Percentiles rank a stretch among this genome's conserved stretches.
phyloP scores from a whole-genome alignment of 2,329 filamentous ascomycete genomes.

The Aspergillus novoparasiticus region DNA sequence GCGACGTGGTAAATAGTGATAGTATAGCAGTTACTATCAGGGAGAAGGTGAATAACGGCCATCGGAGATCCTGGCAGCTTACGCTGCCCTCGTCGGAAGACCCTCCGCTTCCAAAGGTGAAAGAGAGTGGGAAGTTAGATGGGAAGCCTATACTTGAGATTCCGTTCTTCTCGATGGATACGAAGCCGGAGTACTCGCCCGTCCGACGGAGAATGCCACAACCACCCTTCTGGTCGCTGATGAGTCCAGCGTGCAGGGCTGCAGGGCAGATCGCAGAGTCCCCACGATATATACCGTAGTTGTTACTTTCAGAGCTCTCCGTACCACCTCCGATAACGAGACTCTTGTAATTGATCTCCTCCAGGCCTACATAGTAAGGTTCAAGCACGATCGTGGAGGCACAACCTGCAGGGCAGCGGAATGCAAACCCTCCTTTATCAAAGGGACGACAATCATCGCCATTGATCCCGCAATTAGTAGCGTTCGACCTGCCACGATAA shows the following conservation, averaged over 20 bases:
- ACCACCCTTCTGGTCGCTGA: conserved; percentile 56
- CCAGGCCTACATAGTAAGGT: conserved; percentile 59
- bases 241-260: conserved; percentile 62
- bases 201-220: conserved; percentile 58
- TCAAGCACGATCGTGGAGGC: conserved; percentile 54
- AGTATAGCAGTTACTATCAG: conserved; percentile 57
- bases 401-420: conserved; percentile 62
- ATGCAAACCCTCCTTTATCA: conserved; percentile 55
- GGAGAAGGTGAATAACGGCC: conserved; percentile 59
- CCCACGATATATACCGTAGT: conserved; percentile 56
- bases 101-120: conserved; percentile 52
- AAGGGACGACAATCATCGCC: conserved; percentile 61
- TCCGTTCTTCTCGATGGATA: conserved; percentile 49
- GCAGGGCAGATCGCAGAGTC: conserved; percentile 65
- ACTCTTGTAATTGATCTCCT: conserved; percentile 56
- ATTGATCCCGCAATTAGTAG: conserved; percentile 56
- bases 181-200: conserved; percentile 54
- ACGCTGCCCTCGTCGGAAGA: conserved; percentile 9
- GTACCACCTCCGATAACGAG: conserved; percentile 59
- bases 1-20: conserved; percentile 59
- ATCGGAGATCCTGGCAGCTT: conserved; percentile 59
- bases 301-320: conserved; percentile 38
- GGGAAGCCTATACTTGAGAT: conserved; percentile 57
- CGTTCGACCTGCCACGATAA: conserved; percentile 31
- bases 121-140: conserved; percentile 61